Base-by-base conservation (phyloP, 208 protist genomes). In the Trichomonas vaginalis region DNA sequence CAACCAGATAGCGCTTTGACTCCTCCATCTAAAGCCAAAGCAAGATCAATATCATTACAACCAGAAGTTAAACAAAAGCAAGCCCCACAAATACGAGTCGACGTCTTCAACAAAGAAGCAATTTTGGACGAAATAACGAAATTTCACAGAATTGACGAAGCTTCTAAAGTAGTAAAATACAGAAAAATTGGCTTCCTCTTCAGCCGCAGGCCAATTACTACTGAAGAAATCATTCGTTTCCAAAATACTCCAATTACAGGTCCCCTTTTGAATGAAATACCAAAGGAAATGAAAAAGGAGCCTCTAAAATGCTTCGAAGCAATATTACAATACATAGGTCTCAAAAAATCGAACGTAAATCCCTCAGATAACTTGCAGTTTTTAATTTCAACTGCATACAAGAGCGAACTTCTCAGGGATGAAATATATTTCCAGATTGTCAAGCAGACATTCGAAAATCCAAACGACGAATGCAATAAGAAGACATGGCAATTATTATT, bases 401-500 rank as follows among this genome's bases (percentile, higher is more conserved):
- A 8, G 8, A 92, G 51, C n/a, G 15, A 42, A 51, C 35, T 51
- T 51, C 40, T 92, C 46, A 1, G 86, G 10, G 86, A 92, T 32
- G 86, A 92, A 39, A 27, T 92, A 0, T 92, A 51, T 39, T 92
- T 92, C 45, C 86, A 92, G 45, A 4, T 92, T 0, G 51, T 92
- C 45, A 92, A 92, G 45, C 86, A 92, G 17, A 92, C 86, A 48
- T 35, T 39, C 15, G 17, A 47, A 17, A 92, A 92, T 51, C 86
- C 86, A 35, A 51, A 92, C 27, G 45, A 48, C 10, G 45, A 51
- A 39, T 92, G 86, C 17, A 14, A 42, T 4, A 27, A 48, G 17
- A 92, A 92, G 35, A 92, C 86, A 12, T 92, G 86, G 86, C 21
- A 92, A 51, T 27, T 92, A 51, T 92, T 92, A 35, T 35, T 92